A percentile compares a stretch with the other conserved stretches of the same genome.
Conservation (phyloP, 352 stramenopile genomes). For the Pythium phragmiticola region DNA sequence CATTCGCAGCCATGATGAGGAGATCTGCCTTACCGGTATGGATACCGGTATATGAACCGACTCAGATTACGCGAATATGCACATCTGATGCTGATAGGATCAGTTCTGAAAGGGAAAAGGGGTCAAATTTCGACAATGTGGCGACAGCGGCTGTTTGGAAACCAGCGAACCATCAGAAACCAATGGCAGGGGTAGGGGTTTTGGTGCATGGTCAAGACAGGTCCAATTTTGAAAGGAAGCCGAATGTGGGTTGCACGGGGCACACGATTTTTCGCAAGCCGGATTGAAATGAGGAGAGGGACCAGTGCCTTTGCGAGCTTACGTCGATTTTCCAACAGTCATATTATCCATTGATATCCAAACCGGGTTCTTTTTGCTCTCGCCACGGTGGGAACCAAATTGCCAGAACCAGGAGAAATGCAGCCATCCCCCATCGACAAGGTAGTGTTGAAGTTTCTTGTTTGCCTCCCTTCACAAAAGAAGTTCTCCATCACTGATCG, state of each 20-base stretch:
- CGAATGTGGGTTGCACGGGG: not conserved
- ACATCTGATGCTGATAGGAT: not conserved
- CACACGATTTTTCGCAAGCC: not conserved
- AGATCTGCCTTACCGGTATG: not conserved
- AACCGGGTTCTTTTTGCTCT: too few species aligned
- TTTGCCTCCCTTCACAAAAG: not conserved
- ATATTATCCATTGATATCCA: too few species aligned
- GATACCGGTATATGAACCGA: constrained; percentile 1
- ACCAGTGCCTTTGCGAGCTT: too few species aligned
- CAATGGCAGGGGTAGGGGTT: not conserved
- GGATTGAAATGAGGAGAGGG: too few species aligned
- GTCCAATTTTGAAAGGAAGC: not conserved
- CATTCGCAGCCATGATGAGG: constrained; percentile 1
- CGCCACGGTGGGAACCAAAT: too few species aligned
- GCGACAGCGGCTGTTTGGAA: constrained; percentile 13
- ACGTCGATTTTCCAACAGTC: too few species aligned
- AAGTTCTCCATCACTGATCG: not conserved
- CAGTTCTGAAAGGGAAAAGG: not conserved
- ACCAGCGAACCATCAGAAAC: constrained; percentile 15
- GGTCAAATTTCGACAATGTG: constrained; percentile 13
- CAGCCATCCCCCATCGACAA: not conserved
- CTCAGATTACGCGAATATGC: not conserved
- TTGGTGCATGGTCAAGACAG: not conserved
- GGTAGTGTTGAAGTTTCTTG: constrained; percentile 2
- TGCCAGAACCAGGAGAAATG: too few species aligned